These are phyloP conservation scores for Fusarium goolgardi DNA, from an alignment of 2,329 filamentous ascomycete genomes.

Conservation along the genomic window DNA sequence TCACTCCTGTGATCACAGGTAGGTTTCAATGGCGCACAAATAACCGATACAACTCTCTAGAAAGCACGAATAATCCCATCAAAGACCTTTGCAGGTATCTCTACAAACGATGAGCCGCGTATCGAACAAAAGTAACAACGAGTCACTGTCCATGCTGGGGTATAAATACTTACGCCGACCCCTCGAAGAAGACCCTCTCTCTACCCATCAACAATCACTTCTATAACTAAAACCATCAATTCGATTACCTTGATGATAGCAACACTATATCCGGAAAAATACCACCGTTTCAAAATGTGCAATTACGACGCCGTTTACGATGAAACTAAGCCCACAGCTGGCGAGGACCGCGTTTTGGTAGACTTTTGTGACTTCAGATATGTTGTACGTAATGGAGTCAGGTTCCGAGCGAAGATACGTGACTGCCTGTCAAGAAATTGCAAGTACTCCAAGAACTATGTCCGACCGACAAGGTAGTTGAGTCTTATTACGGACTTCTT, in stretches of 20 bases:
- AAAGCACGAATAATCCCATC: neutral
- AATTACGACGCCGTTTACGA: neutral
- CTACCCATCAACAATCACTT: neutral
- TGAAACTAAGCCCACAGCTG: neutral
- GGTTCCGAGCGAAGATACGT: neutral
- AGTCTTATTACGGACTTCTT: fast-evolving
- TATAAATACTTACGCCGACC: neutral
- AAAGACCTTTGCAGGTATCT: neutral
- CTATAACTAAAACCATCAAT: no score
- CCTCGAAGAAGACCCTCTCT: neutral
- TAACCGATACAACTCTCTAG: neutral
- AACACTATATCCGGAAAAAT: no score
- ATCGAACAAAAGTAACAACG: neutral
- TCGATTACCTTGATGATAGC: no score
- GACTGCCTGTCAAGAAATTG: neutral
- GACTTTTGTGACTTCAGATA: neutral
- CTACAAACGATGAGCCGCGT: neutral
- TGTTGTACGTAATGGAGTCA: neutral
- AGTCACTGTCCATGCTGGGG: neutral
- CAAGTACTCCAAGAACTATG: neutral
- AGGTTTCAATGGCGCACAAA: neutral
- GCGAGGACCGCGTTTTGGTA: neutral
- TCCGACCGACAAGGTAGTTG: neutral
- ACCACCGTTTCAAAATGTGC: neutral
- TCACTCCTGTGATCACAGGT: neutral